These are phyloP conservation scores for Helicostylum pulchrum DNA, from an alignment of 192 early-diverging fungal species.

Conservation along the genomic window DNA sequence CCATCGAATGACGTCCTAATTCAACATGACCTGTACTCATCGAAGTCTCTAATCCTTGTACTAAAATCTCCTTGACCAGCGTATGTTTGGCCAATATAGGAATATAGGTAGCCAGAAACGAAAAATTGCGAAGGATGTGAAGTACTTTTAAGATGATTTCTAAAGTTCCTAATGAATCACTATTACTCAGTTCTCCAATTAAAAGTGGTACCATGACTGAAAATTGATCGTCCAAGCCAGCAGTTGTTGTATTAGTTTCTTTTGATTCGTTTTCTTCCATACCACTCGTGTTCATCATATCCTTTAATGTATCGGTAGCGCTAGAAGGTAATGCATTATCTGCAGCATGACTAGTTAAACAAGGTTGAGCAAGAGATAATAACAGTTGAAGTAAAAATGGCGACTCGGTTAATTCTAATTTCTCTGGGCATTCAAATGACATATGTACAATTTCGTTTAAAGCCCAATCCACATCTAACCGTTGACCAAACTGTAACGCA, in stretches of 20 bases:
- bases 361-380: background rate
- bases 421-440: conserved; percentile 50
- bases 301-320: background rate
- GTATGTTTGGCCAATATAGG: conserved; percentile 39
- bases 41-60: conserved; percentile 58
- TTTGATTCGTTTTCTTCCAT: background rate
- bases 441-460: conserved; percentile 65
- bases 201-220: background rate
- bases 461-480: conserved; percentile 81
- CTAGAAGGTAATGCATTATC: background rate
- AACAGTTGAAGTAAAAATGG: conserved; percentile 41
- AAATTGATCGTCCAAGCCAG: too few relatives aligned
- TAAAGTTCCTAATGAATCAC: background rate
- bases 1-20: conserved; percentile 56
- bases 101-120: conserved; percentile 57
- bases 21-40: conserved; percentile 44
- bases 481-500: conserved; percentile 63
- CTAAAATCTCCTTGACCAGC: conserved; percentile 49
- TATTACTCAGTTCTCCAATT: background rate
- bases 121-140: conserved; percentile 68
- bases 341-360: background rate
- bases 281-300: background rate
- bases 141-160: conserved; percentile 53
- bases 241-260: background rate
- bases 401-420: conserved; percentile 59